Percentiles rank a stretch among this genome's conserved stretches.
These are phyloP conservation scores for Podospora australis DNA, from an alignment of 495 filamentous ascomycete species.

Conservation along the genomic window DNA sequence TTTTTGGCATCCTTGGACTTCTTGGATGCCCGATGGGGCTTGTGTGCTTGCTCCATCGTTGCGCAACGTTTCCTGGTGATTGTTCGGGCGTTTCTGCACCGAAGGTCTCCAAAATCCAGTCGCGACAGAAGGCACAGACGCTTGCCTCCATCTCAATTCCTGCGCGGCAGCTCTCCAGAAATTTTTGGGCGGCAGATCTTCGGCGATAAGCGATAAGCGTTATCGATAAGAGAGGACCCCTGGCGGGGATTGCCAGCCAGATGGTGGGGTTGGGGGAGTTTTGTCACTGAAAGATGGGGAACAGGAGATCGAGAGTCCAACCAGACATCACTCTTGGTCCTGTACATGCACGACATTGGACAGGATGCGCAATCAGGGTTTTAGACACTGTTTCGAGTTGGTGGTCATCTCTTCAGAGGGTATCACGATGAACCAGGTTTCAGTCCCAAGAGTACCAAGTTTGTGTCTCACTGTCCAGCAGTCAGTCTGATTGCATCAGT, in stretches of 20 bases:
- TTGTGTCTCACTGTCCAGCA: too few relatives aligned
- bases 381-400: too few relatives aligned
- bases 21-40: slow-evolving; percentile 77
- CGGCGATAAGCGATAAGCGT: slow-evolving; percentile 2
- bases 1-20: slow-evolving; percentile 90
- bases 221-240: slow-evolving; percentile 24
- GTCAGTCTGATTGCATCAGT: too few relatives aligned
- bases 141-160: slow-evolving; percentile 3
- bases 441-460: too few relatives aligned
- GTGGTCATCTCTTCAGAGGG: too few relatives aligned
- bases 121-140: slow-evolving; percentile 5
- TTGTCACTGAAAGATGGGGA: not conserved
- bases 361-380: too few relatives aligned
- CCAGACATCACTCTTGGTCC: not conserved
- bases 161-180: slow-evolving; percentile 20
- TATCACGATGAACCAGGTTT: too few relatives aligned
- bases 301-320: not conserved
- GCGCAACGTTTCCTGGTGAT: slow-evolving; percentile 5
- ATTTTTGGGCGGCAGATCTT: slow-evolving; percentile 22
- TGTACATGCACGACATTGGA: not conserved
- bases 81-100: slow-evolving; percentile 2
- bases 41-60: slow-evolving; percentile 76
- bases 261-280: slow-evolving; percentile 2
- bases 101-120: slow-evolving; percentile 8
- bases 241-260: slow-evolving; percentile 9